Evolutionary conservation across 192 early-diverging fungal genomes (phyloP).

Genomic region (Gryganskiella cystojenkinii): DNA sequence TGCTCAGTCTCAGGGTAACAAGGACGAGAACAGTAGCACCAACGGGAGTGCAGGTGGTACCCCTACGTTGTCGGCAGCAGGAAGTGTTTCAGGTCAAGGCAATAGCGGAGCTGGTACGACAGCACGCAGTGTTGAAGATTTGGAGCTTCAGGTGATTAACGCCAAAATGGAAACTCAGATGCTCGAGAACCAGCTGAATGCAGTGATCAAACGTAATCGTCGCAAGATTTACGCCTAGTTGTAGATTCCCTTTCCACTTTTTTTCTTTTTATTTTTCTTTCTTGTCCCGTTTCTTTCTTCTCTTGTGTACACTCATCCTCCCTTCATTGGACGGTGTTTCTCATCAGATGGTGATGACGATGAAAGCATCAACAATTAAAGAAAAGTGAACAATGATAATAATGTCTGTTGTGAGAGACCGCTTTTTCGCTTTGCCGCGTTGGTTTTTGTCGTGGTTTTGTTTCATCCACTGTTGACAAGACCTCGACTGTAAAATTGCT

Average conservation of each 20-base stretch:
- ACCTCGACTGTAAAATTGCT: too few species aligned
- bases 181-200: conserved; percentile 50
- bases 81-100: too few species aligned
- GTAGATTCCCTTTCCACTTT: neutral
- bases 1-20: neutral
- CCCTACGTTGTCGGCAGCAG: neutral
- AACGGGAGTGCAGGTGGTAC: neutral
- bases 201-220: conserved; percentile 50
- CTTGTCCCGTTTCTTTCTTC: too few species aligned
- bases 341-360: too few species aligned
- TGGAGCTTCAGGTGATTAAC: conserved; percentile 50
- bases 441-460: too few species aligned
- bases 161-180: conserved; percentile 53
- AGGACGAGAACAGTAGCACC: neutral
- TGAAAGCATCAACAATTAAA: too few species aligned
- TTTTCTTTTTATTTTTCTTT: neutral
- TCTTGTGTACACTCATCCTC: too few species aligned
- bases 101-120: neutral
- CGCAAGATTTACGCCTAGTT: conserved; percentile 44
- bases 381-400: too few species aligned
- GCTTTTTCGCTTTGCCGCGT: too few species aligned
- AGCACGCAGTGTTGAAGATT: conserved; percentile 37
- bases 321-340: too few species aligned
- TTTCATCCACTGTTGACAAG: too few species aligned
- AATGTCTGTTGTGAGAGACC: too few species aligned